These are phyloP conservation scores for Solanum megistacrolobum DNA, from an alignment of 257 asterid genomes.

Conservation along the genomic window DNA sequence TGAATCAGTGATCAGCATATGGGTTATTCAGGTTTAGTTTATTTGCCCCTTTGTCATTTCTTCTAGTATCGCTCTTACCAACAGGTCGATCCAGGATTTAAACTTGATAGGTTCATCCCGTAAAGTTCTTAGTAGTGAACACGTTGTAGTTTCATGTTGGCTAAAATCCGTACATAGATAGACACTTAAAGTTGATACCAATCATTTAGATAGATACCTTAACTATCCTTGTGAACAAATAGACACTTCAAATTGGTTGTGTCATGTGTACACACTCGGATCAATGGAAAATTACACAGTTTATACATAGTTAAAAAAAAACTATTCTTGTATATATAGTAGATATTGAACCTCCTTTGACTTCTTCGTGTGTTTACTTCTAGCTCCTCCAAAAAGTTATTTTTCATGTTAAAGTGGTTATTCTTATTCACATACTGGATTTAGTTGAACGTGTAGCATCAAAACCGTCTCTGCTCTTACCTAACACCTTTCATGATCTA, in stretches of 20 bases:
- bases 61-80: neutral
- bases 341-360: neutral
- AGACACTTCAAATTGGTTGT: neutral
- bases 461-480: neutral
- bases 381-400: neutral
- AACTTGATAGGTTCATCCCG: neutral
- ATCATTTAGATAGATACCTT: neutral
- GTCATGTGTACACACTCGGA: neutral
- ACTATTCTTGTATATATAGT: too few species aligned
- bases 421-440: neutral
- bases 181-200: neutral
- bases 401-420: neutral
- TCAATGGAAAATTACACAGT: too few species aligned
- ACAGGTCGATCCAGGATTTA: neutral
- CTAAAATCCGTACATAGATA: neutral
- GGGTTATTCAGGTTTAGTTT: conserved; percentile 78
- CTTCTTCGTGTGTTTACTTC: too few species aligned
- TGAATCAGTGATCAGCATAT: conserved; percentile 69
- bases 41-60: neutral
- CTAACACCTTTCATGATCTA: neutral
- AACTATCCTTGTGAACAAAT: neutral
- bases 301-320: too few species aligned
- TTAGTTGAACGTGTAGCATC: neutral
- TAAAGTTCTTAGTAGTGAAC: neutral
- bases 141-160: neutral